phyloP scores from a whole-genome alignment of 805 yeast species.

The Maudiozyma serrabonitensis region DNA sequence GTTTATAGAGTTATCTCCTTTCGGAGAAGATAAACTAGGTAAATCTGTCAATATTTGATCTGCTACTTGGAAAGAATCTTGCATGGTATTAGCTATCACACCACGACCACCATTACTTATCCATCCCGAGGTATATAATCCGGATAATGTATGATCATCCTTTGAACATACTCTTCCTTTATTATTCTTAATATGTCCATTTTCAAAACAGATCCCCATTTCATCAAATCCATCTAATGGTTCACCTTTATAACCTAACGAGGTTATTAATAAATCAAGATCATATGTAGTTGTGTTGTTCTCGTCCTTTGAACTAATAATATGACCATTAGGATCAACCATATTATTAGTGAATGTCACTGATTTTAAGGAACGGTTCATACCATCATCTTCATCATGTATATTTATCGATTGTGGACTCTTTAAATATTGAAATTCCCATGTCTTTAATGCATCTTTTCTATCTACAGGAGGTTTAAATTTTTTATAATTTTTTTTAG shows the following conservation, averaged over 20 bases:
- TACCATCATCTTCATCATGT: no score
- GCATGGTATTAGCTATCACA: conserved; percentile 83
- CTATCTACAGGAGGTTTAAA: conserved; percentile 1
- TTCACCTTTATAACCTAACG: conserved; percentile 74
- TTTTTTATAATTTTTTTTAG: conserved; percentile 22
- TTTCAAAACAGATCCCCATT: conserved; percentile 40
- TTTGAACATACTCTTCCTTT: conserved; percentile 36
- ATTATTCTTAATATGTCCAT: conserved; percentile 38
- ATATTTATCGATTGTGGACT: conserved; percentile 46
- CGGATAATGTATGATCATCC: conserved; percentile 24
- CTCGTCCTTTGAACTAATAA: conserved; percentile 11
- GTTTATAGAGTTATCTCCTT: neutral
- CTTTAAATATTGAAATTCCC: conserved; percentile 63
- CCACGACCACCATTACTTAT: conserved; percentile 79
- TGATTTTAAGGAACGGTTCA: conserved; percentile 16
- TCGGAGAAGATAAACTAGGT: conserved; percentile 4
- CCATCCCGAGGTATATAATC: conserved; percentile 86
- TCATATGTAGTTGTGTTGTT: conserved; percentile 16
- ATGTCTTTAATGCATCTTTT: conserved; percentile 28
- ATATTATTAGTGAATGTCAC: conserved; percentile 13
- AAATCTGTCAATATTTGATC: conserved; percentile 53
- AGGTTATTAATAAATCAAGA: conserved; percentile 62
- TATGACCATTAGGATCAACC: conserved; percentile 11
- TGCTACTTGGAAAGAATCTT: conserved; percentile 70
- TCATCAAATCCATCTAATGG: conserved; percentile 52